Evolutionary conservation across 2,329 filamentous ascomycete genomes (phyloP).

Genomic region (Pyrenochaeta sp.): DNA sequence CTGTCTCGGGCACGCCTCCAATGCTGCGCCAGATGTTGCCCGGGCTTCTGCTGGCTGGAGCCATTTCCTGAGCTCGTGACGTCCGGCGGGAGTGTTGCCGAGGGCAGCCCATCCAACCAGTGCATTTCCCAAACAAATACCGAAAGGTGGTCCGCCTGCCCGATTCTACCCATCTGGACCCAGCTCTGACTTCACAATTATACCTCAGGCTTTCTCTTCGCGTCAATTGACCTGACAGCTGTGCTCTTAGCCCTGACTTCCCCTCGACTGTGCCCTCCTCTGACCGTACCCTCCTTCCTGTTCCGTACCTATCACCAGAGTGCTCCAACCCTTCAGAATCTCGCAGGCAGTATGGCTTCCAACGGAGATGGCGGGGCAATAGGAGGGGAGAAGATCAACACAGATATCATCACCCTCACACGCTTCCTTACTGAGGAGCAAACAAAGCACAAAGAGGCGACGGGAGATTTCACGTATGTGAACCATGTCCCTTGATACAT

Average conservation of each 20-base stretch:
- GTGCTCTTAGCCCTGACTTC: constrained; percentile 1
- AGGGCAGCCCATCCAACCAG: constrained; percentile 40
- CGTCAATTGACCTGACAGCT: constrained; percentile 21
- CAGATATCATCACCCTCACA: constrained; percentile 93
- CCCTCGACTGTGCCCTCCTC: constrained; percentile 3
- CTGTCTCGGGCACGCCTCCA: constrained; percentile 3
- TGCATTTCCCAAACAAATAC: constrained; percentile 37
- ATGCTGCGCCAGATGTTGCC: constrained; percentile 9
- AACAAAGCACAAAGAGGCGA: constrained; percentile 88
- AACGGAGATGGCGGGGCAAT: constrained; percentile 59
- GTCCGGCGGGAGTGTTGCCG: constrained; percentile 36
- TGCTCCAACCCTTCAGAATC: neutral
- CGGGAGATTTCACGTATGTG: constrained; percentile 97
- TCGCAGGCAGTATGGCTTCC: constrained; percentile 42
- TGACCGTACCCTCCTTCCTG: too few species aligned
- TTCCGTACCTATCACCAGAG: too few species aligned
- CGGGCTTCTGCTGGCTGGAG: constrained; percentile 14
- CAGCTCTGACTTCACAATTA: constrained; percentile 40
- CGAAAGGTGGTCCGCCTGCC: constrained; percentile 45
- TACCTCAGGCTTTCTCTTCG: constrained; percentile 23
- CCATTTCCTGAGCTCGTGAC: constrained; percentile 39
- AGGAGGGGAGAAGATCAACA: constrained; percentile 83
- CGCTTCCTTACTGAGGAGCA: constrained; percentile 97
- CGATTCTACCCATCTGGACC: constrained; percentile 48
- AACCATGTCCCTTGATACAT: too few species aligned